These are phyloP conservation scores for Epichloe scottii DNA, from an alignment of 2,329 filamentous ascomycete species.

Conservation along the genomic window DNA sequence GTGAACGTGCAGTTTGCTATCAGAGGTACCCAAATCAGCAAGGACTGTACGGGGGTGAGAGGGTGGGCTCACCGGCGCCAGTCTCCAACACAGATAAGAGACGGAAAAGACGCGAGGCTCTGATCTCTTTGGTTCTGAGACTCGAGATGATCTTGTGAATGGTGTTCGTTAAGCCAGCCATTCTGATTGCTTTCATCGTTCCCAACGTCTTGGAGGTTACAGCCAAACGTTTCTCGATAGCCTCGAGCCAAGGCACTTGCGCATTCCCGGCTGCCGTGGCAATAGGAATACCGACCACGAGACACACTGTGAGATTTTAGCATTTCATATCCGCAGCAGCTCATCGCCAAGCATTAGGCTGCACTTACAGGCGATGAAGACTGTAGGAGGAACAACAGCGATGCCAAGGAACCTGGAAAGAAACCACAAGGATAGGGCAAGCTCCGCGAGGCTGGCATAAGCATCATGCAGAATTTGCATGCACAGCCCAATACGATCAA, in stretches of 20 bases:
- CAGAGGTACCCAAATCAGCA: slow-evolving; percentile 7
- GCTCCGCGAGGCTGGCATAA: slow-evolving; percentile 23
- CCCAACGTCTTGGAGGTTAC: slow-evolving; percentile 13
- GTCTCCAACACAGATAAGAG: slow-evolving; percentile 7
- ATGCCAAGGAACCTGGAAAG: slow-evolving; percentile 15
- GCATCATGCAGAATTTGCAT: slow-evolving; percentile 19
- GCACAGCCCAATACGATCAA: slow-evolving; percentile 21
- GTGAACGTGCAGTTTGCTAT: slow-evolving; percentile 5
- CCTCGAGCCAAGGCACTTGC: slow-evolving; percentile 15
- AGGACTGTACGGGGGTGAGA: neutral
- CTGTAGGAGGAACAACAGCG: slow-evolving; percentile 11
- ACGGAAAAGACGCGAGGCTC: slow-evolving; percentile 16
- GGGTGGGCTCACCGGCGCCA: slow-evolving; percentile 2
- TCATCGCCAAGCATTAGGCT: neutral
- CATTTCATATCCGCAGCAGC: neutral
- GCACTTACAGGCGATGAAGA: slow-evolving; percentile 11
- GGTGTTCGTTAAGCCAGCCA: slow-evolving; percentile 25
- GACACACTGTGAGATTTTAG: slow-evolving; percentile 3
- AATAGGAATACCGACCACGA: slow-evolving; percentile 10
- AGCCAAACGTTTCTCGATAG: slow-evolving; percentile 14
- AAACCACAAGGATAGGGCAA: slow-evolving; percentile 22
- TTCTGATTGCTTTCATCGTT: slow-evolving; percentile 28
- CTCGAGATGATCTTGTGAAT: slow-evolving; percentile 20
- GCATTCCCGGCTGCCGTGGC: slow-evolving; percentile 11
- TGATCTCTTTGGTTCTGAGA: slow-evolving; percentile 24